Percentiles rank a stretch among this genome's conserved stretches.
phyloP scores from a whole-genome alignment of 108 stramenopile genomes.

The Poteriospumella lacustris region DNA sequence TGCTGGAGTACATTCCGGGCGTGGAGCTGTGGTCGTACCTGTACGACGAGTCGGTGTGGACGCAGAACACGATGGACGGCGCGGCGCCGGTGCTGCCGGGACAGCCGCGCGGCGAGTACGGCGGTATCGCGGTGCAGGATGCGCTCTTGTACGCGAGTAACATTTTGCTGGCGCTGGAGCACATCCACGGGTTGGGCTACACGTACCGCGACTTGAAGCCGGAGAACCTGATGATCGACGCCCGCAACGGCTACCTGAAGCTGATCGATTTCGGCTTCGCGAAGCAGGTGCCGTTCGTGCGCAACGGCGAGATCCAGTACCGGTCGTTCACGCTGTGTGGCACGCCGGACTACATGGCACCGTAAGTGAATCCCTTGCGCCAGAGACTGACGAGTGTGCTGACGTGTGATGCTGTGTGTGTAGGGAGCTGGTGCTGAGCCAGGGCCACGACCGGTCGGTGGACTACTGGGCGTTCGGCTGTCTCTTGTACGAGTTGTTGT shows the following conservation, averaged over 20 bases:
- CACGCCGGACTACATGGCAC: constrained; percentile 28
- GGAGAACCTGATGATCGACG: constrained; percentile 65
- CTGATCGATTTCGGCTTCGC: constrained; percentile 27
- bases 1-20: constrained; percentile 21
- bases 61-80: no score
- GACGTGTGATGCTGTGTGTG: constrained; percentile 53
- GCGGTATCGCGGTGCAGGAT: background rate
- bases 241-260: background rate
- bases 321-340: constrained; percentile 27
- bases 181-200: constrained; percentile 20
- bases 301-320: background rate
- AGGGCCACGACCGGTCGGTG: constrained; percentile 11
- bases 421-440: constrained; percentile 34
- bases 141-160: background rate
- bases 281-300: constrained; percentile 21
- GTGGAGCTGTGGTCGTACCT: constrained; percentile 20
- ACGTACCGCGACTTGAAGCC: constrained; percentile 88
- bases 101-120: background rate
- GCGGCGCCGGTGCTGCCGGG: no score
- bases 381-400: constrained; percentile 64
- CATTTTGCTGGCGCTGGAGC: constrained; percentile 18
- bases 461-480: constrained; percentile 30
- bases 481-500: constrained; percentile 37
- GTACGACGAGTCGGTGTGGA: constrained; percentile 12
- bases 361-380: constrained; percentile 51